A percentile compares a stretch with the other conserved stretches of the same genome.
phyloP scores from a whole-genome alignment of 2,329 filamentous ascomycete species.

The Fusarium phyllophilum region DNA sequence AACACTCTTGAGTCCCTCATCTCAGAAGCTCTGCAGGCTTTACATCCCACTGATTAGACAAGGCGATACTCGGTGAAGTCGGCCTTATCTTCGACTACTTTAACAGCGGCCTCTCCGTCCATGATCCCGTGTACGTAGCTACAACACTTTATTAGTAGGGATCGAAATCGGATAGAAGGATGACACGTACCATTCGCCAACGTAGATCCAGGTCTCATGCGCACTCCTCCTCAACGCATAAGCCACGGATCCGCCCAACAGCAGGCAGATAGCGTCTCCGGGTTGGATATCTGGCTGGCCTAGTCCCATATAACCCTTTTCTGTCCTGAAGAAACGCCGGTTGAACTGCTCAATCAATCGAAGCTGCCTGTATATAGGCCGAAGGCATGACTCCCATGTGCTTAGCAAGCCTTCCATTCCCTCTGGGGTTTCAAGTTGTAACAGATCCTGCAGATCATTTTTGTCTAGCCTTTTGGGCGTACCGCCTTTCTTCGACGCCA shows the following conservation, averaged over 20 bases:
- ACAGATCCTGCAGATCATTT: background rate
- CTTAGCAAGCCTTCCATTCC: background rate
- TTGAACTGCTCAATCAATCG: constrained; percentile 11
- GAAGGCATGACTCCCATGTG: constrained; percentile 1
- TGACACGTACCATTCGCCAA: constrained; percentile 9
- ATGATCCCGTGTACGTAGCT: background rate
- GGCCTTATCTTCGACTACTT: background rate
- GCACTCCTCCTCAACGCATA: background rate
- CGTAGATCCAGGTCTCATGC: background rate
- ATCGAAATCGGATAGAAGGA: accelerated
- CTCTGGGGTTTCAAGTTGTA: background rate
- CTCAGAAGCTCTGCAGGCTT: too few species aligned
- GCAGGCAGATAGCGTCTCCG: background rate
- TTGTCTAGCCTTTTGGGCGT: background rate
- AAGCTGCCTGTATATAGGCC: background rate
- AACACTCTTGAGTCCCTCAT: background rate
- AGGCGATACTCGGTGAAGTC: background rate
- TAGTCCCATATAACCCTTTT: background rate
- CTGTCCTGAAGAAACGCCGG: background rate
- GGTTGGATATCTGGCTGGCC: background rate
- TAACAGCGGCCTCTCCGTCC: background rate
- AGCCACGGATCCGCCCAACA: background rate
- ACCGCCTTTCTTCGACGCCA: background rate
- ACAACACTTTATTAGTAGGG: background rate
- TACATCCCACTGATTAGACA: background rate